phyloP scores from a whole-genome alignment of 345 rosid species.

The Combretum micranthum region DNA sequence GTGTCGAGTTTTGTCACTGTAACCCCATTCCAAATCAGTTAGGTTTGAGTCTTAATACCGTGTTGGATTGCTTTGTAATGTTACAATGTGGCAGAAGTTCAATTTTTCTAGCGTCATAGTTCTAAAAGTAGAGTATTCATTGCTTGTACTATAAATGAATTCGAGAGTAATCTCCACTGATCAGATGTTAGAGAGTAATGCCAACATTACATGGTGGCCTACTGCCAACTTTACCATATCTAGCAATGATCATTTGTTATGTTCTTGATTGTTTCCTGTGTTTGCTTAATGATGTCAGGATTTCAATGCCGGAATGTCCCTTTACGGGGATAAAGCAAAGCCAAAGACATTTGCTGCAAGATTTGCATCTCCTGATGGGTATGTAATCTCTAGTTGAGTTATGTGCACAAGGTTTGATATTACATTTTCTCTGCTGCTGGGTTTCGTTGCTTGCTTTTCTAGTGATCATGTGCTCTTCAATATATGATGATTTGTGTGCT shows the following conservation, averaged over 20 bases:
- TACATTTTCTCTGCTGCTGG: not conserved
- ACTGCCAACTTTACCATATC: too few relatives aligned
- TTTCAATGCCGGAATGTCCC: conserved; percentile 70
- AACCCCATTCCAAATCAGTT: too few relatives aligned
- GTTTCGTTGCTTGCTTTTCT: not conserved
- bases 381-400: conserved; percentile 7
- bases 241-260: not conserved
- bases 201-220: too few relatives aligned
- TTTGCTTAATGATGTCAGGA: conserved; percentile 35
- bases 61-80: too few relatives aligned
- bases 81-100: too few relatives aligned
- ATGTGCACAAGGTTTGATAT: not conserved
- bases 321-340: conserved; percentile 91
- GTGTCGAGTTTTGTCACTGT: too few relatives aligned
- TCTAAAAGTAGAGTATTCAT: too few relatives aligned
- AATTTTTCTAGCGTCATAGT: too few relatives aligned
- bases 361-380: conserved; percentile 87
- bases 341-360: conserved; percentile 78
- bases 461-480: not conserved
- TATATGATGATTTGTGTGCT: not conserved
- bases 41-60: too few relatives aligned
- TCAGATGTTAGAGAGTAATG: too few relatives aligned
- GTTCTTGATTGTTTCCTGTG: not conserved
- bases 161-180: too few relatives aligned
- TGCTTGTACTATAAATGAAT: too few relatives aligned